Conservation (phyloP, 129 eudicot genomes). For the Flaveria ramosissima region DNA sequence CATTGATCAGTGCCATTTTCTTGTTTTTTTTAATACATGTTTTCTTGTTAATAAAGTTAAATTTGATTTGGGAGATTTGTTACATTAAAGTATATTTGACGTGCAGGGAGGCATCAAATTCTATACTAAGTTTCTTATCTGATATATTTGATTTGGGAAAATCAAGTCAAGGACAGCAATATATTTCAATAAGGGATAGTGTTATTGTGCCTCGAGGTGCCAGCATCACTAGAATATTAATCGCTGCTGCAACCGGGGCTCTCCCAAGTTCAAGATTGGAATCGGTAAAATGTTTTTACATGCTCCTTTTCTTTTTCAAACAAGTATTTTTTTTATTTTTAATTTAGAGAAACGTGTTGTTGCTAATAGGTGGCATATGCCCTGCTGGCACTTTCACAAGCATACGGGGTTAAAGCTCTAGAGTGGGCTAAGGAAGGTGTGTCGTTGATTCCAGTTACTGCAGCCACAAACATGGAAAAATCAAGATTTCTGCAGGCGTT, state of each 20-base stretch:
- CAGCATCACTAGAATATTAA: conserved; percentile 72
- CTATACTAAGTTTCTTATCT: conserved; percentile 83
- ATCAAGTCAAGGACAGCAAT: conserved; percentile 67
- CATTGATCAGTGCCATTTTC: not conserved
- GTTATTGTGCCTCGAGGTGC: conserved; percentile 85
- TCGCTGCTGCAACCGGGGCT: conserved; percentile 91
- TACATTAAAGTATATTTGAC: not conserved
- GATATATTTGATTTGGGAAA: conserved; percentile 89
- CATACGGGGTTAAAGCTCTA: conserved; percentile 68
- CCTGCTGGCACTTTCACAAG: conserved; percentile 67
- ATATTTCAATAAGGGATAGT: conserved; percentile 59
- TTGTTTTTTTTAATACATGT: not conserved
- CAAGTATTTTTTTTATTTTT: too few species aligned
- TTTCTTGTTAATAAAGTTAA: not conserved
- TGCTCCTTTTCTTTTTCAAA: not conserved
- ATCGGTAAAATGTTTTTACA: conserved; percentile 47
- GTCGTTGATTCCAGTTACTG: conserved; percentile 76
- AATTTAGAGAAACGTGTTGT: not conserved
- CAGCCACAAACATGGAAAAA: conserved; percentile 81
- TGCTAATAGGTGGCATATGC: conserved; percentile 76
- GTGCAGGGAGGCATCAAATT: conserved; percentile 97
- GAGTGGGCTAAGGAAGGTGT: conserved; percentile 91
- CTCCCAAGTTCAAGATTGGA: conserved; percentile 94
- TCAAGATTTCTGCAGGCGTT: conserved; percentile 76
- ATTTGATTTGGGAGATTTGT: not conserved